A percentile compares a stretch with the other conserved stretches of the same genome.
These are phyloP conservation scores for Solanum rostratum DNA, from an alignment of 257 asterid genomes.

Conservation along the genomic window DNA sequence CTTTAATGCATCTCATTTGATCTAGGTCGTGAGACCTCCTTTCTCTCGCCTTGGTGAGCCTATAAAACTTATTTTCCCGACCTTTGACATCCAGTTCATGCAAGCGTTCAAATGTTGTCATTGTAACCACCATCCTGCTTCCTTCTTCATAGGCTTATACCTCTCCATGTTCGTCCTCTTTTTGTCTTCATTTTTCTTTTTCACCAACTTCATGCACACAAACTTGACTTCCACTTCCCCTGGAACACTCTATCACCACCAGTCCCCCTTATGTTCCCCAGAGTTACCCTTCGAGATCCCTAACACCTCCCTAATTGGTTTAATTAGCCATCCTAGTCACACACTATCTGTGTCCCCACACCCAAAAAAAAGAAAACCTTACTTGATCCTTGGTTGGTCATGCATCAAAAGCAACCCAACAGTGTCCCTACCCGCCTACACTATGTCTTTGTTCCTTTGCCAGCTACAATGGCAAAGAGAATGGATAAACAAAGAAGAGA, in stretches of 20 bases:
- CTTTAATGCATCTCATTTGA: neutral
- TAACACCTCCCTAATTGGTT: neutral
- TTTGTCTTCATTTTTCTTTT: neutral
- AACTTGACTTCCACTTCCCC: neutral
- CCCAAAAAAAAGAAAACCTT: too few relatives aligned
- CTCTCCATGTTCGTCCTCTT: neutral
- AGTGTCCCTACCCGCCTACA: neutral
- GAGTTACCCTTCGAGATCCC: neutral
- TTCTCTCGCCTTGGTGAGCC: neutral
- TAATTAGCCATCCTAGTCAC: neutral
- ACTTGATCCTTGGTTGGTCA: neutral
- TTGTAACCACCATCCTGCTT: neutral
- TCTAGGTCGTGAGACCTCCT: neutral
- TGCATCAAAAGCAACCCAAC: neutral
- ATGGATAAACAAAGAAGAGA: neutral
- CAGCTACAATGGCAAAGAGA: neutral
- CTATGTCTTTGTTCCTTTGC: neutral
- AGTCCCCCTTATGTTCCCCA: neutral
- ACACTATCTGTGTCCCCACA: neutral
- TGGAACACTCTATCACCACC: neutral
- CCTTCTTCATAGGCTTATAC: neutral
- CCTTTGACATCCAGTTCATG: neutral
- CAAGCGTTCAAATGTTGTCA: neutral
- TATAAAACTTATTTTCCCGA: neutral
- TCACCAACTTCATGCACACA: neutral